Evolutionary conservation across 2,329 filamentous ascomycete species (phyloP).

Genomic region (Fusarium virguliforme): DNA sequence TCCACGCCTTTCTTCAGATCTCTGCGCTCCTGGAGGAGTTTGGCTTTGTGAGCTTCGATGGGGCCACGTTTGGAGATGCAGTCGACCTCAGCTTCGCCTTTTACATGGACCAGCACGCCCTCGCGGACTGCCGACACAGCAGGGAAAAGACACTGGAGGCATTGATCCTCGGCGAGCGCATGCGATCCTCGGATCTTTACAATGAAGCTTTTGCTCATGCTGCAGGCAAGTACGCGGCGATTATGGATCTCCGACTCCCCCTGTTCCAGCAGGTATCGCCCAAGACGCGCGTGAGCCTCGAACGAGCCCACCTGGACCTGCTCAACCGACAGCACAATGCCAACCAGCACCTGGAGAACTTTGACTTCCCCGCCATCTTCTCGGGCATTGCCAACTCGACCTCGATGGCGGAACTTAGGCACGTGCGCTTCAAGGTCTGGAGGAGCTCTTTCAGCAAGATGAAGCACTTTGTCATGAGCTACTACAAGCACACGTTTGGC

Average conservation of each 20-base stretch:
- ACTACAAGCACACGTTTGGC: constrained; percentile 74
- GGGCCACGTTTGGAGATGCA: constrained; percentile 72
- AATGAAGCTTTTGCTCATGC: constrained; percentile 94
- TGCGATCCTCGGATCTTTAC: constrained; percentile 87
- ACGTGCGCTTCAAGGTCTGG: constrained; percentile 89
- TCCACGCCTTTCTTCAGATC: constrained; percentile 70
- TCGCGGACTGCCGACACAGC: constrained; percentile 86
- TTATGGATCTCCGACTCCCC: constrained; percentile 76
- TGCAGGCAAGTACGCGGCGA: constrained; percentile 86
- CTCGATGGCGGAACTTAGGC: constrained; percentile 81
- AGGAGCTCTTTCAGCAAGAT: constrained; percentile 81
- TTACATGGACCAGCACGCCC: constrained; percentile 82
- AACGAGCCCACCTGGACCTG: constrained; percentile 86
- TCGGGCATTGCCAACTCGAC: constrained; percentile 88
- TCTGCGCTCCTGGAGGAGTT: constrained; percentile 70
- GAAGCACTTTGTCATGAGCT: constrained; percentile 79
- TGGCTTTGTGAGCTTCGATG: constrained; percentile 70
- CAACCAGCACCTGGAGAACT: constrained; percentile 83
- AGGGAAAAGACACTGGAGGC: constrained; percentile 92
- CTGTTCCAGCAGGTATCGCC: constrained; percentile 80
- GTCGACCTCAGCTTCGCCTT: constrained; percentile 78
- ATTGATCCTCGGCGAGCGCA: constrained; percentile 88
- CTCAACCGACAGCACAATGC: constrained; percentile 79
- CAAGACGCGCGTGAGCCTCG: constrained; percentile 83
- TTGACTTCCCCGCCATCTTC: constrained; percentile 93